phyloP scores from a whole-genome alignment of 2,329 filamentous ascomycete genomes.

The Lachnellula arida region DNA sequence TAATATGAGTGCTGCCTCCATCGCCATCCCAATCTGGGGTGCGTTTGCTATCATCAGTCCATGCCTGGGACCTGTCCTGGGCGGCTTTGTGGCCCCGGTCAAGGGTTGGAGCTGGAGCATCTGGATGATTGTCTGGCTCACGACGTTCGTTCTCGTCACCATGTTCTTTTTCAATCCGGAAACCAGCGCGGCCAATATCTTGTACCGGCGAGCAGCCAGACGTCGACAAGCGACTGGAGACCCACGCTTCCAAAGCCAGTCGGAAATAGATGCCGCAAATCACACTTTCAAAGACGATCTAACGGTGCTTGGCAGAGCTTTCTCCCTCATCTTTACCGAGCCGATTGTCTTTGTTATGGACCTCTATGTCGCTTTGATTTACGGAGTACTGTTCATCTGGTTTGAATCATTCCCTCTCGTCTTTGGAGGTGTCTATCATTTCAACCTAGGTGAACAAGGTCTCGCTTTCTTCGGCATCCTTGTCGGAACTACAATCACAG shows the following conservation, averaged over 20 bases:
- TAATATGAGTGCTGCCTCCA: conserved; percentile 46
- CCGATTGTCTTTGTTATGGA: conserved; percentile 58
- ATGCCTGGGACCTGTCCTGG: conserved; percentile 54
- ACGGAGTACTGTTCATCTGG: conserved; percentile 50
- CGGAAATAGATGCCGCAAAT: conserved; percentile 54
- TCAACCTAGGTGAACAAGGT: conserved; percentile 51
- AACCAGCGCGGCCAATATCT: conserved; percentile 52
- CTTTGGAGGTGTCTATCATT: conserved; percentile 52
- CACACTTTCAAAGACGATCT: conserved; percentile 46
- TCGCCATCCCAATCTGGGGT: conserved; percentile 54
- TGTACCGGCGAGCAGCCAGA: conserved; percentile 52
- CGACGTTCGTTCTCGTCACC: conserved; percentile 48
- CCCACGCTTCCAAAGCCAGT: conserved; percentile 50
- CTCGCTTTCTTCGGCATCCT: conserved; percentile 55
- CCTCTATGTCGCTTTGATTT: conserved; percentile 54
- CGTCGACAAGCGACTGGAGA: conserved; percentile 55
- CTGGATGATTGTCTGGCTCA: conserved; percentile 56
- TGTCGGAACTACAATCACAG: conserved; percentile 47
- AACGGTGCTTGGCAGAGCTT: conserved; percentile 40
- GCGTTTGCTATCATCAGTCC: conserved; percentile 39
- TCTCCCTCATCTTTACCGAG: conserved; percentile 52
- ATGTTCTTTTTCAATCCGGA: conserved; percentile 60
- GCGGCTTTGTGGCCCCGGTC: conserved; percentile 50
- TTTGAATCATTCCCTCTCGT: conserved; percentile 62
- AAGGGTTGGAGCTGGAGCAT: conserved; percentile 58